Conservation (phyloP, 495 filamentous ascomycete species). For the Penicillium alfredii region DNA sequence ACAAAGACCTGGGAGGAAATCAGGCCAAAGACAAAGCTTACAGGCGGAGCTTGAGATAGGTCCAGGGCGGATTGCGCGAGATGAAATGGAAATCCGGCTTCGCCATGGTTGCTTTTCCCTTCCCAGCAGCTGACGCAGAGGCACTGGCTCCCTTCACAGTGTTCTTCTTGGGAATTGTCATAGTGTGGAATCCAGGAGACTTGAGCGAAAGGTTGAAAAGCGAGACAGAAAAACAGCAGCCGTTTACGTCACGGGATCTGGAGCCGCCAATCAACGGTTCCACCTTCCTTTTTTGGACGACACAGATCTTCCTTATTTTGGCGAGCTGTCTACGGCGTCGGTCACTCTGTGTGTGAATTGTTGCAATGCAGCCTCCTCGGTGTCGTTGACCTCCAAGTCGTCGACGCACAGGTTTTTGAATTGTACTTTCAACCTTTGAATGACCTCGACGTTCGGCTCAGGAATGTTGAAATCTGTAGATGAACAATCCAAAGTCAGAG, state of each 20-base stretch:
- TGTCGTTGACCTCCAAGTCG: no score
- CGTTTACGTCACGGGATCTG: conserved; percentile 24
- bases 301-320: neutral
- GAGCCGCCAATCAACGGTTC: neutral
- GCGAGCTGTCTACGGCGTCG: no score
- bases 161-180: conserved; percentile 3
- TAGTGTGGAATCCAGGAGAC: no score
- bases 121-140: conserved; percentile 11
- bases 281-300: no score
- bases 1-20: neutral
- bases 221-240: conserved; percentile 5
- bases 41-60: conserved; percentile 45
- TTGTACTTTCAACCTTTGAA: no score
- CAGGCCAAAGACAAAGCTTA: conserved; percentile 11
- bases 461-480: no score
- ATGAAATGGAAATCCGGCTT: conserved; percentile 30
- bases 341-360: conserved; percentile 12
- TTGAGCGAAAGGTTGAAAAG: conserved; percentile 2
- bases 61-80: conserved; percentile 45
- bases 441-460: no score
- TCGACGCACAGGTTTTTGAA: no score
- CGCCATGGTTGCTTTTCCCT: conserved; percentile 28
- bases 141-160: neutral
- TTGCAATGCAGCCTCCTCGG: no score
- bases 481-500: no score